These are phyloP conservation scores for Haematococcus sp. DNA, from an alignment of 139 green algal genomes.

Conservation along the genomic window DNA sequence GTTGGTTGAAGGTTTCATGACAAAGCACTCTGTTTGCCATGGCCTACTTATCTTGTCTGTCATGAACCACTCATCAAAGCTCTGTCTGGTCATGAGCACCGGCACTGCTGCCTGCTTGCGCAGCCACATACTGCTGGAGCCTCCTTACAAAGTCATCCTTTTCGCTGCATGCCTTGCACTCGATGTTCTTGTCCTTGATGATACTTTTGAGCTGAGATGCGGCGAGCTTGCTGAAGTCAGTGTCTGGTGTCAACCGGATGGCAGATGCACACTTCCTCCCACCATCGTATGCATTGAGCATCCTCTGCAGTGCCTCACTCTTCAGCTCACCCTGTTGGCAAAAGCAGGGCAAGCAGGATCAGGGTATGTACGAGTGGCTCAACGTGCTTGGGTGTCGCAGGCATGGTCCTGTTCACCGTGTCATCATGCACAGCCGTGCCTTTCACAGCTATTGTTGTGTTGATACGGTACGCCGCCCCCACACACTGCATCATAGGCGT, in stretches of 20 bases:
- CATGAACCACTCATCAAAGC: too few species aligned
- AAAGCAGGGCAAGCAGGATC: background rate
- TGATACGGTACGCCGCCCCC: too few species aligned
- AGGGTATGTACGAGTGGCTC: background rate
- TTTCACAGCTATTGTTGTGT: too few species aligned
- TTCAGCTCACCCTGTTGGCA: conserved; percentile 52
- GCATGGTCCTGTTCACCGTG: too few species aligned
- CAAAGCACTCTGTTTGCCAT: too few species aligned
- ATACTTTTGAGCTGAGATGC: conserved; percentile 73
- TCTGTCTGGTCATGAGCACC: too few species aligned
- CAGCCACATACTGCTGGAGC: too few species aligned
- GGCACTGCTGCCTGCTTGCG: too few species aligned
- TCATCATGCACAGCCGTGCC: too few species aligned
- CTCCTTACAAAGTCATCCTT: conserved; percentile 60
- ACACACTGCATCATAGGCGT: too few species aligned
- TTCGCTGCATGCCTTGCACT: conserved; percentile 69
- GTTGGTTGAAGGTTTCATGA: too few species aligned
- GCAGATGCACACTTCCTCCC: conserved; percentile 58
- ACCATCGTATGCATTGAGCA: conserved; percentile 57
- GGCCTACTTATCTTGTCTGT: too few species aligned
- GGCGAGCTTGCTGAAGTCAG: conserved; percentile 59
- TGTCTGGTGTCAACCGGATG: conserved; percentile 50
- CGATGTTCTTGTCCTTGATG: conserved; percentile 47
- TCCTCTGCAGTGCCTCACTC: conserved; percentile 49
- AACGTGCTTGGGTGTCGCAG: background rate